phyloP scores from a whole-genome alignment of 2,329 filamentous ascomycete genomes.

The Fusarium annulatum region DNA sequence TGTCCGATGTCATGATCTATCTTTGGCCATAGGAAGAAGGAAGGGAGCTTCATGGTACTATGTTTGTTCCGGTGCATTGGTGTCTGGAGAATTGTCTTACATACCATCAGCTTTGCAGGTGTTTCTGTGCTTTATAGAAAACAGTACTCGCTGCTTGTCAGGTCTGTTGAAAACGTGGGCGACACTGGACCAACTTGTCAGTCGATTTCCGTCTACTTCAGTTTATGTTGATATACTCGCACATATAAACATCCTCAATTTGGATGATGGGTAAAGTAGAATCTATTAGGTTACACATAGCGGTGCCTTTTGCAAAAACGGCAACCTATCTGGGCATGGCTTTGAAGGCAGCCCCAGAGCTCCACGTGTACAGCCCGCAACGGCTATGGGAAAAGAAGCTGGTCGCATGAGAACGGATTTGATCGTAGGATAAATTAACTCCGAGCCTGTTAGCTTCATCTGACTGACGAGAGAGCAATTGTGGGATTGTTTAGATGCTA shows the following conservation, averaged over 20 bases:
- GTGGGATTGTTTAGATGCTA: neutral
- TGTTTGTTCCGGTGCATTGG: conserved; percentile 40
- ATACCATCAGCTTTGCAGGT: conserved; percentile 31
- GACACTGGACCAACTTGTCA: neutral
- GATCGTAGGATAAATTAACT: conserved; percentile 3
- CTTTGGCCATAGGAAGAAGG: neutral
- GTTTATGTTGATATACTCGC: neutral
- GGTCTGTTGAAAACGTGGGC: neutral
- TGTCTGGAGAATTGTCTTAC: conserved; percentile 42
- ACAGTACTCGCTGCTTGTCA: conserved; percentile 5
- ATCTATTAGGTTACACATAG: neutral
- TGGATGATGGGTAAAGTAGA: neutral
- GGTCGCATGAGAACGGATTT: conserved; percentile 19
- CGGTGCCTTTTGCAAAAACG: neutral
- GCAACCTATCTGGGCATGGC: neutral
- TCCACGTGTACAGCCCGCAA: conserved; percentile 25
- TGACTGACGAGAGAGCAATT: neutral
- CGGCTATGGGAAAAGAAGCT: neutral
- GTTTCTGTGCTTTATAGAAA: conserved; percentile 34
- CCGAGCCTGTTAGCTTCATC: conserved; percentile 5
- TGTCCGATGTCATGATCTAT: neutral
- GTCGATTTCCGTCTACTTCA: neutral
- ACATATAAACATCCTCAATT: neutral
- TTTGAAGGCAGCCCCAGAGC: conserved; percentile 17
- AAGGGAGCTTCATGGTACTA: conserved; percentile 22